Conservation (phyloP, 2,329 filamentous ascomycete species). For the Colletotrichum orchidophilum region DNA sequence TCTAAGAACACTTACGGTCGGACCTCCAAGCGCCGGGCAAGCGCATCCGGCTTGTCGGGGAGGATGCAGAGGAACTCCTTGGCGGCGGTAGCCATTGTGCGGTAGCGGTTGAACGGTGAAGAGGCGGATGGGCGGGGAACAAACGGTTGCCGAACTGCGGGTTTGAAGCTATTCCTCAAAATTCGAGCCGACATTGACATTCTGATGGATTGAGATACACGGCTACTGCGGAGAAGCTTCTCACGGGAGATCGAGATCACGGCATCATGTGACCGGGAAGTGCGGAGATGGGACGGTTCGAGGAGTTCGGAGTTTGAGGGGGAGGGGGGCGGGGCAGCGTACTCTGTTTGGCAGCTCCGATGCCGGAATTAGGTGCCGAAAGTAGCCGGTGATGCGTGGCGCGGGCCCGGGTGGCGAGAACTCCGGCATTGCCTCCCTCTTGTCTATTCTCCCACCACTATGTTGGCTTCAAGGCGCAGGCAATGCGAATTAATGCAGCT, state of each 20-base stretch:
- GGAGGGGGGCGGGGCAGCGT: neutral
- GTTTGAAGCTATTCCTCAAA: conserved; percentile 10
- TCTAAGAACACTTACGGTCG: neutral
- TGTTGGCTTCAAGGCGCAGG: too few species aligned
- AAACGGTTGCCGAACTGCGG: conserved; percentile 8
- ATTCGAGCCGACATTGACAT: conserved; percentile 22
- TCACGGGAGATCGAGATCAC: neutral
- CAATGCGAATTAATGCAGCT: too few species aligned
- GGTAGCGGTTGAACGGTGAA: conserved; percentile 3
- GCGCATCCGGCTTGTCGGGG: conserved; percentile 31
- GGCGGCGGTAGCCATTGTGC: conserved; percentile 24
- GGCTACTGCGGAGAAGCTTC: neutral
- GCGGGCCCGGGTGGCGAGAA: too few species aligned
- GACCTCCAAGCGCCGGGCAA: conserved; percentile 22
- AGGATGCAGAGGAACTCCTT: conserved; percentile 33
- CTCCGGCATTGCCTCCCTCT: too few species aligned
- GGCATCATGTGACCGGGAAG: neutral
- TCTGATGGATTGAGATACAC: neutral
- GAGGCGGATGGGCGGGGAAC: neutral
- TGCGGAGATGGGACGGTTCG: neutral
- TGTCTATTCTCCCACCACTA: too few species aligned
- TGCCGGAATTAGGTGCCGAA: conserved; percentile 8
- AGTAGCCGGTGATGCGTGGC: neutral
- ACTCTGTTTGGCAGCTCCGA: neutral
- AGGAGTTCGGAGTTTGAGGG: neutral